Percentiles rank a stretch among this genome's conserved stretches.
phyloP scores from a whole-genome alignment of 306 rosid species.

The Cicer arietinum region DNA sequence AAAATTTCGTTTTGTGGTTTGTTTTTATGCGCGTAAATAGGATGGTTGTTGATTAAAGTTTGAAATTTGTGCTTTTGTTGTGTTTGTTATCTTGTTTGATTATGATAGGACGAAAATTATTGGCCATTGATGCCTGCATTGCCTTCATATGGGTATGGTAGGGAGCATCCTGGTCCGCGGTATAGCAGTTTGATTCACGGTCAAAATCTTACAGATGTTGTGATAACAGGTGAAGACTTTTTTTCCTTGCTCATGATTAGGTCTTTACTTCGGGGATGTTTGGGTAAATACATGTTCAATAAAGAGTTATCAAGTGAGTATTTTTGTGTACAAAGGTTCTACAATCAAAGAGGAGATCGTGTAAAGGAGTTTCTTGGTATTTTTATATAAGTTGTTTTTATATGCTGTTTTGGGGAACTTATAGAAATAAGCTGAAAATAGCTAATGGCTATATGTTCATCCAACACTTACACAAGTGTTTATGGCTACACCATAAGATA shows the following conservation, averaged over 20 bases:
- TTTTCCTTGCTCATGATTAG: slow-evolving; percentile 3
- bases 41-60: slow-evolving; percentile 6
- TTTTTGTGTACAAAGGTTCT: not conserved
- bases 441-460: not conserved
- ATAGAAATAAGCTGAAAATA: not conserved
- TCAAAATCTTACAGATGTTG: slow-evolving; percentile 88
- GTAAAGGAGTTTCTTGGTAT: not conserved
- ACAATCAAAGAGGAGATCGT: not conserved
- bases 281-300: not conserved
- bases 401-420: not conserved
- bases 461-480: not conserved
- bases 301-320: not conserved
- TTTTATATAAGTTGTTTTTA: not conserved
- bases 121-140: slow-evolving; percentile 94
- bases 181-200: slow-evolving; percentile 90
- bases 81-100: slow-evolving; percentile 37
- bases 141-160: slow-evolving; percentile 97
- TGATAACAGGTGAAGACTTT: slow-evolving; percentile 73
- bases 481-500: not conserved
- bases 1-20: not conserved
- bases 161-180: slow-evolving; percentile 91
- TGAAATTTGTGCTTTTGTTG: slow-evolving; percentile 37
- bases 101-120: slow-evolving; percentile 77
- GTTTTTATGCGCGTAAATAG: not conserved
- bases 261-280: not conserved